Base-by-base conservation (phyloP, 1,139 yeast genomes). In the Yamadazyma triangularis region DNA sequence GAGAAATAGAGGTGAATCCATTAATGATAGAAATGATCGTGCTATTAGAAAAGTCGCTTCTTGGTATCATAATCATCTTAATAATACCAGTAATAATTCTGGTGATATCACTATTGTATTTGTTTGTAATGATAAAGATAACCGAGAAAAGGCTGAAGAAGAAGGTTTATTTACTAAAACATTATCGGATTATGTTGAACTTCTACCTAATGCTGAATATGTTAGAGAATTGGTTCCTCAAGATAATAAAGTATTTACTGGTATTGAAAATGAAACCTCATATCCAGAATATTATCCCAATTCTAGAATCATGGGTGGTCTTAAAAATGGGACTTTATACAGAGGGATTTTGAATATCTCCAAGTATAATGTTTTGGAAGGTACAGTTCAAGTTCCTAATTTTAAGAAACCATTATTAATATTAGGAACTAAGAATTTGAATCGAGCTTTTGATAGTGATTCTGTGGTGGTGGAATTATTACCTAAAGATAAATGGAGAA, bases 361-460 rank as follows among this genome's bases (percentile, higher is more conserved):
- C 4, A 79, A 88, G 13, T 91, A 88, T 56, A 93, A 93, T 52
- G 81, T 84, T 50, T 66, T 89, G 37, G 96, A 93, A 59, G 98
- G 95, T 31, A 73, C 85, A 1, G 83, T 93, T 4, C 73, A 77
- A 32, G 76, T 85, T 2, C 66, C 81, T 2, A 77, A 85, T 1
- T 82, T 87, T 50, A 80, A 86, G 30, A 83, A 81, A 50, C 97
- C 97, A 1, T 69, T 93, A 29, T 64, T 89, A 25, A 67, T 93
- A 24, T 60, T 83, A 13, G 99, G 98, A 0, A 73, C 91, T 28
- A 86, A 84, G 47, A 79, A 81, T 51, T 63, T 91, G 45, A 93
- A 93, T 54, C 77, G 99, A 53, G 86, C 93, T 0, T 88, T 91
- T 58, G 86, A 86, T 47, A 89, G 95, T 22, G 99, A 93, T 50